phyloP scores from a whole-genome alignment of 495 filamentous ascomycete genomes.

The Corynascus novoguineensis region DNA sequence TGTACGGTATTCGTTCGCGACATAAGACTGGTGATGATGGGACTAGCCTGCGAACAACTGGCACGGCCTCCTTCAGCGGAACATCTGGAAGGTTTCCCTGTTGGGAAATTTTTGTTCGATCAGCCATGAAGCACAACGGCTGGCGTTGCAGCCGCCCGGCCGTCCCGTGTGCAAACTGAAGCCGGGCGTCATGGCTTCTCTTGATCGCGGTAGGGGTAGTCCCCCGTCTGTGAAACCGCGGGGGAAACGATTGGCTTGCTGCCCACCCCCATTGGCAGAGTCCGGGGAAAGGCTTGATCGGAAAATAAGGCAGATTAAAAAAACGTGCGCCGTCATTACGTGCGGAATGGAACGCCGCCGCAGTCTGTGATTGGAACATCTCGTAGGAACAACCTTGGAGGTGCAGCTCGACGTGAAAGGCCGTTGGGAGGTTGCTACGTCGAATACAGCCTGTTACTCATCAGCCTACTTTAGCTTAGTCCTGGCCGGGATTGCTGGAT shows the following conservation, averaged over 20 bases:
- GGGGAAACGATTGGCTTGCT: constrained; percentile 2
- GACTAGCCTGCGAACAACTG: constrained; percentile 1
- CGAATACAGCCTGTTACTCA: constrained; percentile 10
- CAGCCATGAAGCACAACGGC: not conserved
- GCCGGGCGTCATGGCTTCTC: not conserved
- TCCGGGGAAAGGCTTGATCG: constrained; percentile 19
- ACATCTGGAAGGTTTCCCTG: constrained; percentile 27
- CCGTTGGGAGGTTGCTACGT: constrained; percentile 5
- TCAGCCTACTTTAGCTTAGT: constrained; percentile 3
- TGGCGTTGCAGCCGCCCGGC: not conserved
- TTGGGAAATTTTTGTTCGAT: constrained; percentile 18
- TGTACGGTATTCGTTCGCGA: too few relatives aligned
- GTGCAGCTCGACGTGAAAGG: not conserved
- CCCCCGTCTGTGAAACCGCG: constrained; percentile 7
- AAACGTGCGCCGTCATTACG: constrained; percentile 25
- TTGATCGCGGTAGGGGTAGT: constrained; percentile 1
- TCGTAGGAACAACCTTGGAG: not conserved
- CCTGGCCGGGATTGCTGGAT: not conserved
- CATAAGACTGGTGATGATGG: not conserved
- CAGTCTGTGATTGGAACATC: constrained; percentile 20
- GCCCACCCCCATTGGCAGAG: constrained; percentile 1
- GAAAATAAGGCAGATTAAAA: constrained; percentile 29
- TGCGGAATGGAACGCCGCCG: constrained; percentile 30
- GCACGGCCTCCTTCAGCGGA: constrained; percentile 22
- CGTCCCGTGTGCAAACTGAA: not conserved